These are phyloP conservation scores for Letharia lupina DNA, from an alignment of 495 filamentous ascomycete species.

Conservation along the genomic window DNA sequence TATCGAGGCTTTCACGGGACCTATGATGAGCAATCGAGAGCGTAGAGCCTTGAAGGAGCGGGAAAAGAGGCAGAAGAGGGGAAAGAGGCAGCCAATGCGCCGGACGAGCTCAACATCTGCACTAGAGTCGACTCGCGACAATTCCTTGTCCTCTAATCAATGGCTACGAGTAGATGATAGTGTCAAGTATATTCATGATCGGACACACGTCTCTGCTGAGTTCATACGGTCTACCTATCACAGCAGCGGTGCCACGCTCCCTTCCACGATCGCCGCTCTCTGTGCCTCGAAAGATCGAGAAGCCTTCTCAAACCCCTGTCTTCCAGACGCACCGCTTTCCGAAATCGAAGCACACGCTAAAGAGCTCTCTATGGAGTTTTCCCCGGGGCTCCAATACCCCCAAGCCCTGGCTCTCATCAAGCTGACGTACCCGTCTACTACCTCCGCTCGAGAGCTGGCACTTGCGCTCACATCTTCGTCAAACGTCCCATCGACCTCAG, in stretches of 20 bases:
- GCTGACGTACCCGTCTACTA: slow-evolving; percentile 47
- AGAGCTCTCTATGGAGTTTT: slow-evolving; percentile 49
- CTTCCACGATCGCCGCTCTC: slow-evolving; percentile 47
- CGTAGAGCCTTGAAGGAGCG: slow-evolving; percentile 25
- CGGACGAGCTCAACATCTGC: slow-evolving; percentile 24
- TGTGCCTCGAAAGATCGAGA: slow-evolving; percentile 11
- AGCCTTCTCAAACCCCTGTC: slow-evolving; percentile 12
- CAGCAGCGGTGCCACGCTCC: slow-evolving; percentile 48
- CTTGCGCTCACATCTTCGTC: slow-evolving; percentile 35
- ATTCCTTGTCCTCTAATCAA: slow-evolving; percentile 32
- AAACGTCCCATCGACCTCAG: slow-evolving; percentile 32
- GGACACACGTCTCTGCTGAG: slow-evolving; percentile 41
- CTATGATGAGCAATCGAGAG: slow-evolving; percentile 28
- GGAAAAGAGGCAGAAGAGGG: slow-evolving; percentile 30
- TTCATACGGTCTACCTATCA: slow-evolving; percentile 55
- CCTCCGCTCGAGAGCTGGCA: slow-evolving; percentile 52
- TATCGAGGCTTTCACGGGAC: slow-evolving; percentile 65
- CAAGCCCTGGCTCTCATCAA: slow-evolving; percentile 41
- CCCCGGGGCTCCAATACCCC: slow-evolving; percentile 36
- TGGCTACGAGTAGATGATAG: slow-evolving; percentile 51
- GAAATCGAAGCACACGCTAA: slow-evolving; percentile 40
- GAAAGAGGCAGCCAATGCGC: slow-evolving; percentile 32
- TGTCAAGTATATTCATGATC: slow-evolving; percentile 50
- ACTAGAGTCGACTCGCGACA: slow-evolving; percentile 21
- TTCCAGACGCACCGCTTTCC: slow-evolving; percentile 8